phyloP scores from a whole-genome alignment of 768 basidiomycete species.

The Candolleomyces eurysporus region DNA sequence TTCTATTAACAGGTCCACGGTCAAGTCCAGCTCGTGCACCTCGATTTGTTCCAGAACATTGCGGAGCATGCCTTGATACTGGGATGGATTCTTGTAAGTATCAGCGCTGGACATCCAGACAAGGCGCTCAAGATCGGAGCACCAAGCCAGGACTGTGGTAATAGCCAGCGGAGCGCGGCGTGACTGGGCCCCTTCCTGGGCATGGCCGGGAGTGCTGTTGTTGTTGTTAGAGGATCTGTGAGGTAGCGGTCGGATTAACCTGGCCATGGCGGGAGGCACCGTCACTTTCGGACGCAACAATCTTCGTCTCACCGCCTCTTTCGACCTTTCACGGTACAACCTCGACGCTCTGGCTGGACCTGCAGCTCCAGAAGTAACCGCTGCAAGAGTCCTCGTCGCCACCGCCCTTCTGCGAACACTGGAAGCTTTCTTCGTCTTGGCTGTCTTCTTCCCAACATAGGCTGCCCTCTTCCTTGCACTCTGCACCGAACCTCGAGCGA shows the following conservation, averaged over 20 bases:
- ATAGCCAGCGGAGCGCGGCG: not conserved
- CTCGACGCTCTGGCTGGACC: not conserved
- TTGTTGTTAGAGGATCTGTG: not conserved
- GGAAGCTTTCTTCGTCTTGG: too few species aligned
- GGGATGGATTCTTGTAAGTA: not conserved
- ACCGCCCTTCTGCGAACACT: not conserved
- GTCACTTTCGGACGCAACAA: not conserved
- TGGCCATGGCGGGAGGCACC: too few species aligned
- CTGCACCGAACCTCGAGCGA: not conserved
- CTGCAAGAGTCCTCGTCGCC: not conserved
- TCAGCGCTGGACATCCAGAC: not conserved
- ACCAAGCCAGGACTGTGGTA: not conserved
- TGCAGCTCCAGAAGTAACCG: not conserved
- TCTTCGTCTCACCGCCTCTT: not conserved
- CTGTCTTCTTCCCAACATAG: too few species aligned
- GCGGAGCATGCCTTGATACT: not conserved
- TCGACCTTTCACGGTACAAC: not conserved
- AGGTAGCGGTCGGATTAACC: not conserved
- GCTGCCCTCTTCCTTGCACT: too few species aligned
- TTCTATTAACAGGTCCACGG: constrained; percentile 14
- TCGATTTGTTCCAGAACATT: constrained; percentile 4
- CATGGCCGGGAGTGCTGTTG: not conserved
- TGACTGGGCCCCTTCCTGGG: not conserved
- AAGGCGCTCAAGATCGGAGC: not conserved
- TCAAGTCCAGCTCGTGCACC: constrained; percentile 15